Evolutionary conservation across 2,329 filamentous ascomycete species (phyloP).

Genomic region (Aureobasidium lini): DNA sequence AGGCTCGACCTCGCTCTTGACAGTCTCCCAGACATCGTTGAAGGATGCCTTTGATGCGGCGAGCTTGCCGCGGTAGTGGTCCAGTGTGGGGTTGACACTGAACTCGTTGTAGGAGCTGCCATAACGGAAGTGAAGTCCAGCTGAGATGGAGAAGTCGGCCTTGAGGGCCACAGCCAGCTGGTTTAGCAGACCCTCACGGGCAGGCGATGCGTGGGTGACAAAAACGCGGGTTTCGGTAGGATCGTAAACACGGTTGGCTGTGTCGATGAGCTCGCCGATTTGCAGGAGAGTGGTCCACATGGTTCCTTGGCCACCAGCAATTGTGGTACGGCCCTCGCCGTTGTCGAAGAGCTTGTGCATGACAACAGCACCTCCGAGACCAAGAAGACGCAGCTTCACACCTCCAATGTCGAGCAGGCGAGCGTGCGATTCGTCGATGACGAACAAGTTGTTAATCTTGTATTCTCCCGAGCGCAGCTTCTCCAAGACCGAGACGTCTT

Average conservation of each 20-base stretch:
- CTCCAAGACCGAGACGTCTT: conserved; percentile 94
- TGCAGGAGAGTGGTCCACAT: conserved; percentile 99
- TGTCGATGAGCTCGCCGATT: conserved; percentile 97
- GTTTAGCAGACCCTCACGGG: conserved; percentile 91
- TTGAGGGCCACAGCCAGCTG: conserved; percentile 96
- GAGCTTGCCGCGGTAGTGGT: conserved; percentile 97
- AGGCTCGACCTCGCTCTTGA: conserved; percentile 90
- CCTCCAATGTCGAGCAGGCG: conserved; percentile 90
- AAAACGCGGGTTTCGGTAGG: conserved; percentile 96
- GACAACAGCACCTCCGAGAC: conserved; percentile 89
- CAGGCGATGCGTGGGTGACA: conserved; percentile 92
- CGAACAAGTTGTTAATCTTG: conserved; percentile 94
- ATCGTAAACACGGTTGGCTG: conserved; percentile 95
- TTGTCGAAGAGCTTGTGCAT: conserved; percentile 99
- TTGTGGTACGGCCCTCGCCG: conserved; percentile 93
- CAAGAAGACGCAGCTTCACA: conserved; percentile 88
- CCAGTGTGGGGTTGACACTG: conserved; percentile 93
- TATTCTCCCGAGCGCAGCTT: conserved; percentile 97
- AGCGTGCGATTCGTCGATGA: conserved; percentile 96
- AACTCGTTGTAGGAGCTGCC: conserved; percentile 99
- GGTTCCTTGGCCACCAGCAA: conserved; percentile 93
- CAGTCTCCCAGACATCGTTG: conserved; percentile 98
- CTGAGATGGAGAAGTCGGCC: conserved; percentile 96
- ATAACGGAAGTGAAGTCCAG: conserved; percentile 95
- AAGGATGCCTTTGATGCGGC: conserved; percentile 97